Base-by-base conservation (phyloP, 257 asterid species). In the Leonotis leonurus region DNA sequence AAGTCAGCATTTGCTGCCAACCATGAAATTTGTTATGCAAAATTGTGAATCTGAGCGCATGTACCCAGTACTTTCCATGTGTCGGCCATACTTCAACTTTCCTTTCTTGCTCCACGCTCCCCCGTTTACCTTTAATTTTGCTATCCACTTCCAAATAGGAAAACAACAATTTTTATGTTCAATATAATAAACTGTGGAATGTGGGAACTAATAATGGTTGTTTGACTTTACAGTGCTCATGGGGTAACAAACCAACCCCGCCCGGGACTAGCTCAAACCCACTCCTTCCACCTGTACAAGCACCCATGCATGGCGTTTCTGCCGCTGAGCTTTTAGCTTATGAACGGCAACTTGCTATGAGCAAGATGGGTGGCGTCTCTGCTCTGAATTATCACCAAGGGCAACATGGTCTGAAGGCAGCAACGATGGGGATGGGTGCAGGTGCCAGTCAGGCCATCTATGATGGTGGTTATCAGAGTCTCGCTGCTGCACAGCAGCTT, bases 161-260 rank as follows among this genome's bases (percentile, higher is more conserved):
- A 24, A 59, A n/a, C 24, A 14, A 52, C 1, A 6, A 1, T 6
- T 16, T 18, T 1, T n/a, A n/a, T n/a, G n/a, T n/a, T n/a, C n/a
- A n/a, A n/a, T n/a, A n/a, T n/a, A n/a, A n/a, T n/a, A n/a, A n/a
- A n/a, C n/a, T n/a, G n/a, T n/a, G n/a, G n/a, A n/a, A n/a, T n/a
- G n/a, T n/a, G n/a, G n/a, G n/a, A n/a, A n/a, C n/a, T n/a, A n/a
- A n/a, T n/a, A n/a, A n/a, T n/a, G n/a, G n/a, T n/a, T n/a, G n/a
- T 41, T 24, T 3, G 26, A 17, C 18, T 32, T 24, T n/a, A n/a
- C 73, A 73, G 96, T 90, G 98, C 54, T 90, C 96, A 6, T 90
- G 95, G 98, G 98, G 96, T 21, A 91, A 75, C 90, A 91, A 91
- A 64, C 98, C 98, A 49, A 91, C 96, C 65, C 95, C 95, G 4